Evolutionary conservation across 768 basidiomycete species (phyloP).

Genomic region (Ramaria rubella): DNA sequence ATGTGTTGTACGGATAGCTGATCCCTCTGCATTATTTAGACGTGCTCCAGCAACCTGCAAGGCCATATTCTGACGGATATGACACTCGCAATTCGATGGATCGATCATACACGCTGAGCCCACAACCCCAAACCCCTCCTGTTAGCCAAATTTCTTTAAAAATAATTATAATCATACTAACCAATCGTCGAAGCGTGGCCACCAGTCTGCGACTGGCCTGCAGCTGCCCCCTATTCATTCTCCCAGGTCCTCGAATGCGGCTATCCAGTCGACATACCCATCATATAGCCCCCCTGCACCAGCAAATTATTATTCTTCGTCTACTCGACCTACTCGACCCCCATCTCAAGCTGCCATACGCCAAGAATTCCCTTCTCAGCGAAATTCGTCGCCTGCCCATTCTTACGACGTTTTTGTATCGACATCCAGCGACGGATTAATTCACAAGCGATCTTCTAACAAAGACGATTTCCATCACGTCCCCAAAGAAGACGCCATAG

Average conservation of each 20-base stretch:
- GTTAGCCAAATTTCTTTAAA: neutral
- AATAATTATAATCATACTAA: neutral
- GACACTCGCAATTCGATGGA: neutral
- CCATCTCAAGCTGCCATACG: neutral
- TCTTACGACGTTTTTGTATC: constrained; percentile 11
- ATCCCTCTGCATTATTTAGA: neutral
- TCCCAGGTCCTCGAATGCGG: neutral
- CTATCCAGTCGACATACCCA: neutral
- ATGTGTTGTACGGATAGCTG: neutral
- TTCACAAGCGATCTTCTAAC: constrained; percentile 8
- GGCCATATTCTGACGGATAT: neutral
- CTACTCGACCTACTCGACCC: neutral
- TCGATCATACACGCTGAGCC: neutral
- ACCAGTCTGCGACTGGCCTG: neutral
- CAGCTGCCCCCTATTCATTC: neutral
- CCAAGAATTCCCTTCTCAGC: neutral
- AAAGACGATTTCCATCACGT: constrained; percentile 9
- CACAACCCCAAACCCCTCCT: neutral
- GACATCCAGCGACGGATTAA: neutral
- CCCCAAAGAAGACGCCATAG: constrained; percentile 6
- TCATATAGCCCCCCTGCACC: neutral
- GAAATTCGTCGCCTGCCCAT: neutral
- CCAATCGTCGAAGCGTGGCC: neutral
- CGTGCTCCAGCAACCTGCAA: constrained; percentile 6
- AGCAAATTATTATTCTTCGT: neutral